Base-by-base conservation (phyloP, 2,329 filamentous ascomycete genomes). In the Byssothecium circinans region DNA sequence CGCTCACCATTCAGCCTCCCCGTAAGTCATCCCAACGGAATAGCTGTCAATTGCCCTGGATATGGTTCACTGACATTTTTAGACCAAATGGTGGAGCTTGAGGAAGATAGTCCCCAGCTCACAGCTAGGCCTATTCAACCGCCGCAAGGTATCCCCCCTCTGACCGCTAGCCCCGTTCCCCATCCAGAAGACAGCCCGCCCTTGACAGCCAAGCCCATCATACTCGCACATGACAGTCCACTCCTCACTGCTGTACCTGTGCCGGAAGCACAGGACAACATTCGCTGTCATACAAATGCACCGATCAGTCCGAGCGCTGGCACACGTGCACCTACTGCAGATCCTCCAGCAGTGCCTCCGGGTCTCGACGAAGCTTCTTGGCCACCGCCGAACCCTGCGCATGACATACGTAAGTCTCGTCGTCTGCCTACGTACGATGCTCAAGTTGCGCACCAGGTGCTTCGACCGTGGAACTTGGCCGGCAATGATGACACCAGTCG, bases 401-500 rank as follows among this genome's bases (percentile, higher is more conserved):
- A 19, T 15, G 10, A 10, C 23, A 25, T 25, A 25, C 17, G 17
- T 15, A 11, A 12, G 14, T 32, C 12, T 32, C 12, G 14, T 12
- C 7, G 4, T 12, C 6, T 32, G 18, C 37, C 38, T 14, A 38
- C 20, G 2, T n/a, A 15, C 4, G n/a, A 37, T 11, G 14, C 27
- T 4, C 15, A 14, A 19, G 10, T n/a, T 3, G 15, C 37, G 12
- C 30, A 33, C 23, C 15, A 10, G 14, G 20, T n/a, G 8, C 22
- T 36, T 14, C 15, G 30, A 11, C 18, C 45, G 8, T 47, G 45
- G 45, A 47, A 47, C 17, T 33, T 47, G 8, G 45, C 34, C 2
- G 45, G 45, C 0, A 42, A 43, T 10, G 39, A 47, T 6, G 41
- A 38, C 39, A 15, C 19, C 15, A 34, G 39, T 25, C 36, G n/a